These are phyloP conservation scores for Cyclotella distinguenda DNA, from an alignment of 108 stramenopile species.

Conservation along the genomic window DNA sequence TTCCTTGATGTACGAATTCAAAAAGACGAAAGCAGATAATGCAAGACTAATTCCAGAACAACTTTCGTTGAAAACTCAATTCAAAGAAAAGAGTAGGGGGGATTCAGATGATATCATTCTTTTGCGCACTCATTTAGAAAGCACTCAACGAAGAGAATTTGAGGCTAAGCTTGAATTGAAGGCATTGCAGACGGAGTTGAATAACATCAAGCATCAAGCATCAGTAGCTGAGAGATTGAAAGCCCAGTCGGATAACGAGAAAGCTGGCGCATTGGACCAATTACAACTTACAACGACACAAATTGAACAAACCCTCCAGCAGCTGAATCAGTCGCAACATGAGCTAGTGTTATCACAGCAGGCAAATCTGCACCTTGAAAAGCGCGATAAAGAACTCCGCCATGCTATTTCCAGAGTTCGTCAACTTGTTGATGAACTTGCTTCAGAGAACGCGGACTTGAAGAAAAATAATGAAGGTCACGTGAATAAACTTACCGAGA, in stretches of 20 bases:
- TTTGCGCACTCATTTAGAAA: constrained; percentile 2
- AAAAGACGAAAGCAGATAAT: too few species aligned
- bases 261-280: neutral
- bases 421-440: constrained; percentile 26
- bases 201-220: neutral
- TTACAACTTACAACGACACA: constrained; percentile 9
- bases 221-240: neutral
- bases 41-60: too few species aligned
- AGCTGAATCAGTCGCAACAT: constrained; percentile 26
- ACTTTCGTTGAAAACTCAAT: neutral
- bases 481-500: neutral
- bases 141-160: neutral
- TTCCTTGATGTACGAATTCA: too few species aligned
- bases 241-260: constrained; percentile 11
- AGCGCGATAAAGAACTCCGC: constrained; percentile 15
- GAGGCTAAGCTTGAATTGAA: neutral
- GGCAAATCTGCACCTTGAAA: neutral
- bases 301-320: constrained; percentile 13
- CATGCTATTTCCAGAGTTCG: constrained; percentile 16
- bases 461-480: constrained; percentile 28
- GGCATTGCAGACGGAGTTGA: neutral
- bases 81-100: neutral
- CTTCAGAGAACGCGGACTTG: constrained; percentile 25
- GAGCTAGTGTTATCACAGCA: constrained; percentile 17
- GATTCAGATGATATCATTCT: neutral